phyloP scores from a whole-genome alignment of 1,284 basidiomycete species.

The Cryptococcus deneoformans region DNA sequence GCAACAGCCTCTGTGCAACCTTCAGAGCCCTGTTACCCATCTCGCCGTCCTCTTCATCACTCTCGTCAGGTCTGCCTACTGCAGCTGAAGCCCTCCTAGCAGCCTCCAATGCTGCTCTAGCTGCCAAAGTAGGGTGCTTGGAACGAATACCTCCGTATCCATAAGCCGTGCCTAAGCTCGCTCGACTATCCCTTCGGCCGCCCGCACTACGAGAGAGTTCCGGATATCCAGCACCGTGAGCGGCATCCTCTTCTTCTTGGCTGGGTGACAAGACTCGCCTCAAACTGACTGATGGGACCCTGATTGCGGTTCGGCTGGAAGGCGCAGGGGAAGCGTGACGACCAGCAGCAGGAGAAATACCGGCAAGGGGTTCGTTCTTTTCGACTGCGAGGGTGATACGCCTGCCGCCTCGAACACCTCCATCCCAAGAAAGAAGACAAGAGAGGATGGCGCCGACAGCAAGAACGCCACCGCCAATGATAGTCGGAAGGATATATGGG shows the following conservation, averaged over 20 bases:
- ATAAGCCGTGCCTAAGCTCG: conserved; percentile 45
- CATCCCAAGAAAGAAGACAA: conserved; percentile 86
- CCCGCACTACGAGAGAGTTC: conserved; percentile 16
- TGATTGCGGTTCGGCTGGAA: conserved; percentile 22
- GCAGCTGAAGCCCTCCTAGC: conserved; percentile 42
- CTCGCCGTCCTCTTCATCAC: conserved; percentile 24
- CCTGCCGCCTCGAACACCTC: conserved; percentile 77
- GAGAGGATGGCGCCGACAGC: conserved; percentile 73
- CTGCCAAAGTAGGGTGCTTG: conserved; percentile 50
- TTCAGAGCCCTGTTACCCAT: conserved; percentile 51
- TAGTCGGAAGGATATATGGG: conserved; percentile 89
- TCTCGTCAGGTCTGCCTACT: conserved; percentile 20
- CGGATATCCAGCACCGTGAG: conserved; percentile 23
- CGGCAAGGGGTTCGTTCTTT: conserved; percentile 55
- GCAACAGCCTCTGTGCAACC: conserved; percentile 83
- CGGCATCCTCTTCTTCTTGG: conserved; percentile 13
- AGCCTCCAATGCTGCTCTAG: conserved; percentile 44
- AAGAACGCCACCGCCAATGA: conserved; percentile 72
- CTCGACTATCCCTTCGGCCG: conserved; percentile 37
- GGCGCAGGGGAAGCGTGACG: conserved; percentile 25
- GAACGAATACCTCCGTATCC: conserved; percentile 50
- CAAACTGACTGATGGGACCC: conserved; percentile 19
- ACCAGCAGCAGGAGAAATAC: conserved; percentile 13
- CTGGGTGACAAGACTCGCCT: conserved; percentile 22
- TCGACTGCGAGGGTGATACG: conserved; percentile 71